Evolutionary conservation across 345 rosid species (phyloP), one percentile per base, ranked within the genome.

Genomic region (Pseudoturritis turrita): DNA sequence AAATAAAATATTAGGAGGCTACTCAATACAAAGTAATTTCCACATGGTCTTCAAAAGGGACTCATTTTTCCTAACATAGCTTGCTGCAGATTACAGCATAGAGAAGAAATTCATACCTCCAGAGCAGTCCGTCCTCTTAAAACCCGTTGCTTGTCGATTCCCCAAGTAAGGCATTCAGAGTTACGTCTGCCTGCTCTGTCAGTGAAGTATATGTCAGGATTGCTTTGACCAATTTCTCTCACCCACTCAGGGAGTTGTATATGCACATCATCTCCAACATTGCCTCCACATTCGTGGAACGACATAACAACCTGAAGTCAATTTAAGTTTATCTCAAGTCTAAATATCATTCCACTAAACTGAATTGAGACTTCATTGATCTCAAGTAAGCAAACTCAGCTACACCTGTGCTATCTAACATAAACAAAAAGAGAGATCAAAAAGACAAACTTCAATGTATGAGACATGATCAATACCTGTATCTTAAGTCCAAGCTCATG

Each of bases 221-320:
- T 89, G 77, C 68, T 92, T 75, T 82, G 78, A 66, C 97, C 92
- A 29, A 82, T 80, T 73, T 91, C 85, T 46, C 74, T 83, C 55
- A 95, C 86, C 98, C 99, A 91, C 55, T 76, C 72, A n/a, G 99
- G 99, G 63, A 92, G 82, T 39, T 89, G 96, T 75, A 91, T 83
- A 71, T 86, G 76, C 8, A 87, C 98, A 80, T 95, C 97, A 81
- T 95, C 98, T 47, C 98, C 96, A 65, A 91, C 87, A 78, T 91
- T 91, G 80, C 98, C 98, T 52, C 99, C 99, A 79, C 98, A 92
- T 78, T 92, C 97, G 52, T 95, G 97, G 76, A 95, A 92, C 15
- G 99, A 95, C 97, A 95, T 83, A 41, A 95, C 96, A 75, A 87
- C 97, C 98, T 95, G 85, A 41, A 35, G 43, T 56, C 65, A 77